These are phyloP conservation scores for Pulveroboletus ravenelii DNA, from an alignment of 768 basidiomycete species.

Conservation along the genomic window DNA sequence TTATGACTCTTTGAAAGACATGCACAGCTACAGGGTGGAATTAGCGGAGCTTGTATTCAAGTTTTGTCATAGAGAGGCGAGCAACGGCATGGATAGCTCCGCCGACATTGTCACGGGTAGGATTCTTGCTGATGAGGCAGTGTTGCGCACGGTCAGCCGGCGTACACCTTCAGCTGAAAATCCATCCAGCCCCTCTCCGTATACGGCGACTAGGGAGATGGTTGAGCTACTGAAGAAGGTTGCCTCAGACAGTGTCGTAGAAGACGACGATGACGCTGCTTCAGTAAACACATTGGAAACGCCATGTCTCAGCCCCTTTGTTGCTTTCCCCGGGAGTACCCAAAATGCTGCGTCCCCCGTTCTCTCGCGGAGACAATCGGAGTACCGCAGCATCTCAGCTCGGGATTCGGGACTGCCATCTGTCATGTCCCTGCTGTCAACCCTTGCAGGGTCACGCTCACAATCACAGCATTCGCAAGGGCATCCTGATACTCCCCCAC, in stretches of 20 bases:
- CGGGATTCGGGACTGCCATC: slow-evolving; percentile 50
- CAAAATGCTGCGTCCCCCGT: slow-evolving; percentile 46
- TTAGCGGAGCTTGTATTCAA: slow-evolving; percentile 53
- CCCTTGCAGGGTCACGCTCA: slow-evolving; percentile 59
- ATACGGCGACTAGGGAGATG: slow-evolving; percentile 21
- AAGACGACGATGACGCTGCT: slow-evolving; percentile 41
- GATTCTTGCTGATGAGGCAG: slow-evolving; percentile 66
- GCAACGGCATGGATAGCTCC: slow-evolving; percentile 23
- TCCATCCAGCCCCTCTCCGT: slow-evolving; percentile 14
- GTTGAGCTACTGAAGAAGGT: slow-evolving; percentile 41
- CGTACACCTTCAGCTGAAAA: slow-evolving; percentile 13
- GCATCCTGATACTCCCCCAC: slow-evolving; percentile 32
- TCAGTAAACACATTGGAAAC: slow-evolving; percentile 38
- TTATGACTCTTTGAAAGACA: slow-evolving; percentile 66
- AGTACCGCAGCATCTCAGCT: slow-evolving; percentile 39
- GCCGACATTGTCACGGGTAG: slow-evolving; percentile 43
- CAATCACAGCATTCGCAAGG: slow-evolving; percentile 48
- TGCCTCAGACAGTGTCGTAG: slow-evolving; percentile 32
- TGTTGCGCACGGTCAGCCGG: slow-evolving; percentile 47
- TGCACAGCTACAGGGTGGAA: slow-evolving; percentile 55
- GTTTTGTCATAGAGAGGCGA: slow-evolving; percentile 39
- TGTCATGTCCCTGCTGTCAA: slow-evolving; percentile 61
- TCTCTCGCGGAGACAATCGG: slow-evolving; percentile 56
- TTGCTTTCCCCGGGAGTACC: slow-evolving; percentile 25
- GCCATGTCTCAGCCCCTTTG: slow-evolving; percentile 33